These are phyloP conservation scores for Heterococcus sp. DNA, from an alignment of 108 stramenopile genomes.

Conservation along the genomic window DNA sequence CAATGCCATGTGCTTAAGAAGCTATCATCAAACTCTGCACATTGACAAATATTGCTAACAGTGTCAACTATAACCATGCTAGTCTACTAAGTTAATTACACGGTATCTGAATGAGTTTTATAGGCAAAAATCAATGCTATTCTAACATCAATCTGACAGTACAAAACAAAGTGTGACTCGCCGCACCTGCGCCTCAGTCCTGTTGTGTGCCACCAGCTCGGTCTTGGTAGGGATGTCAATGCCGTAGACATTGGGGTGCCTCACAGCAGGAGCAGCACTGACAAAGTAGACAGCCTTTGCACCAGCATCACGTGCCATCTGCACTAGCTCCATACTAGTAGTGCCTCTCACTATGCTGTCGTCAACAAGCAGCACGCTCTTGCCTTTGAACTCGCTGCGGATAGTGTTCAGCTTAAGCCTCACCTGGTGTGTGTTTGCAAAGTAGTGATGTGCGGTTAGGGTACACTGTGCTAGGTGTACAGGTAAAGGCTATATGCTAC, in stretches of 20 bases:
- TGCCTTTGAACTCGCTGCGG: slow-evolving; percentile 58
- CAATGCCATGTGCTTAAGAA: no score
- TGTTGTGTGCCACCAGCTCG: slow-evolving; percentile 88
- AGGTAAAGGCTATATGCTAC: no score
- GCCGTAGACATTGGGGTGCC: slow-evolving; percentile 96
- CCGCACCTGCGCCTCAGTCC: slow-evolving; percentile 77
- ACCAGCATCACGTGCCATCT: slow-evolving; percentile 97
- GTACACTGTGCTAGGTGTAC: no score
- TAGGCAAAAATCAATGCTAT: no score
- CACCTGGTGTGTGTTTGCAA: background rate
- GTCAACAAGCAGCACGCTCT: slow-evolving; percentile 89
- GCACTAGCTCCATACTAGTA: slow-evolving; percentile 89
- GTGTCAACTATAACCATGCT: no score
- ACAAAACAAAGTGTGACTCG: no score
- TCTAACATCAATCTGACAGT: no score
- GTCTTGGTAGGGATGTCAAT: slow-evolving; percentile 94
- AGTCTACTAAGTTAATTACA: no score
- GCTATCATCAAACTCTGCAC: no score
- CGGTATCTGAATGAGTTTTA: no score
- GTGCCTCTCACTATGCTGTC: slow-evolving; percentile 97
- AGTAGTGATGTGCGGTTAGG: no score
- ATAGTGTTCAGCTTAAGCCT: slow-evolving; percentile 95
- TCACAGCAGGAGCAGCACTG: slow-evolving; percentile 93
- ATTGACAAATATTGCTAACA: slow-evolving; percentile 63
- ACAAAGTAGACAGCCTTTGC: slow-evolving; percentile 83